These are phyloP conservation scores for Gloeopeniophorella convolvens DNA, from an alignment of 768 basidiomycete species.

Conservation along the genomic window DNA sequence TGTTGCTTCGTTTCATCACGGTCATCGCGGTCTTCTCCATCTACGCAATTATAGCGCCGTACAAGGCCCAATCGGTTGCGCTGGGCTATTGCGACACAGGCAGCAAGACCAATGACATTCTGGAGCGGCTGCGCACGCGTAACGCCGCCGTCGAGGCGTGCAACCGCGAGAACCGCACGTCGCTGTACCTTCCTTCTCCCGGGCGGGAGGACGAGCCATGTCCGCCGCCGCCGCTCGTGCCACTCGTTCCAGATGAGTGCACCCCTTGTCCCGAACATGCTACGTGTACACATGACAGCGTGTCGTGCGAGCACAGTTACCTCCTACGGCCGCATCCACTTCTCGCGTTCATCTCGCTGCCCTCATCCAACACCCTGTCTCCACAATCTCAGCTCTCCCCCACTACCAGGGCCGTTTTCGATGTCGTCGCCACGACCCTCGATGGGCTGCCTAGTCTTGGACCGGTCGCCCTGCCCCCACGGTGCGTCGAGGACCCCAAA, in stretches of 20 bases:
- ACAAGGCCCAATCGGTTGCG: conserved; percentile 59
- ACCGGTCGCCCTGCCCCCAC: conserved; percentile 69
- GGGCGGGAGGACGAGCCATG: conserved; percentile 30
- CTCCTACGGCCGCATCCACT: conserved; percentile 51
- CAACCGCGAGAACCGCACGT: conserved; percentile 47
- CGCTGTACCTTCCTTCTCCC: conserved; percentile 31
- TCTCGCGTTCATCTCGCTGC: conserved; percentile 37
- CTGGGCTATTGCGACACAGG: conserved; percentile 76
- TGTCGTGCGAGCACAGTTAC: conserved; percentile 65
- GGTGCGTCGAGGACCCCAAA: conserved; percentile 71
- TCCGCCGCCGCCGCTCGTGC: conserved; percentile 47
- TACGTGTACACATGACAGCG: conserved; percentile 46
- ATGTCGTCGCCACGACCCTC: conserved; percentile 21
- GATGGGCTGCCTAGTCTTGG: conserved; percentile 74
- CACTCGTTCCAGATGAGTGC: conserved; percentile 56
- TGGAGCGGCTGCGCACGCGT: conserved; percentile 43
- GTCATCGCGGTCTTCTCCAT: conserved; percentile 31
- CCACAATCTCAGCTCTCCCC: conserved; percentile 24
- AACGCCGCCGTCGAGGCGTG: conserved; percentile 48
- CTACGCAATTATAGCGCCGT: conserved; percentile 30
- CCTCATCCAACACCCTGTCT: conserved; percentile 32
- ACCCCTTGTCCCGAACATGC: conserved; percentile 61
- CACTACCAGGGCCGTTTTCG: conserved; percentile 30
- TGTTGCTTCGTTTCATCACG: conserved; percentile 38
- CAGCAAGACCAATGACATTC: conserved; percentile 47